Percentiles rank a stretch among this genome's conserved stretches.
phyloP scores from a whole-genome alignment of 345 rosid genomes.

The Acer yangbiense region DNA sequence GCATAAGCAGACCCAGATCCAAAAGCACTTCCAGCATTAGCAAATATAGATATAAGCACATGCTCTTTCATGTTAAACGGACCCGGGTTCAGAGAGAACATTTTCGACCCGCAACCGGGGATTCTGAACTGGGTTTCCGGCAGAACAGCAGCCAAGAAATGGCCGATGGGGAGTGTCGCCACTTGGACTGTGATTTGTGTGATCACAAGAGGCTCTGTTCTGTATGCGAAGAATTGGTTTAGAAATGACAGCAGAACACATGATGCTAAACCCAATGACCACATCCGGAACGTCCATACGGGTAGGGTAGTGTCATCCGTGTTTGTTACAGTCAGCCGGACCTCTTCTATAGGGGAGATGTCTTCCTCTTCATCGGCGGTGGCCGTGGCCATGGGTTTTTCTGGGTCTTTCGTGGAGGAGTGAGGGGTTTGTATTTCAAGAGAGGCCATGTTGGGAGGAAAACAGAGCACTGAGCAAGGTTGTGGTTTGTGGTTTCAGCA shows the following conservation, averaged over 20 bases:
- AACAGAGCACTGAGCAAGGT: no score
- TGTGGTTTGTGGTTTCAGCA: background rate
- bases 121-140: constrained; percentile 59
- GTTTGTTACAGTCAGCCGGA: constrained; percentile 73
- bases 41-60: constrained; percentile 77
- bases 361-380: constrained; percentile 42
- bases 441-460: constrained; percentile 25
- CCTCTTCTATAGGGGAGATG: constrained; percentile 75
- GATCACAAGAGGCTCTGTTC: constrained; percentile 77
- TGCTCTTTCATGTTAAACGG: constrained; percentile 89
- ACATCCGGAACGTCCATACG: constrained; percentile 91
- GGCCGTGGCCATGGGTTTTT: constrained; percentile 10
- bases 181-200: constrained; percentile 85
- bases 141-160: constrained; percentile 61
- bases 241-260: constrained; percentile 75
- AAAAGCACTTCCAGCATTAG: constrained; percentile 87
- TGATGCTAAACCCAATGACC: constrained; percentile 71
- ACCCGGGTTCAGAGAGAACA: constrained; percentile 75
- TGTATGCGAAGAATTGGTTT: constrained; percentile 81
- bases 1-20: constrained; percentile 73
- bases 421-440: constrained; percentile 33
- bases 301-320: constrained; percentile 78
- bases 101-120: constrained; percentile 56
- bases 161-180: constrained; percentile 76
- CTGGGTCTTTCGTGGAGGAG: constrained; percentile 29